Evolutionary conservation across 805 yeast species (phyloP).

Genomic region (Saccharomycopsis fodiens): DNA sequence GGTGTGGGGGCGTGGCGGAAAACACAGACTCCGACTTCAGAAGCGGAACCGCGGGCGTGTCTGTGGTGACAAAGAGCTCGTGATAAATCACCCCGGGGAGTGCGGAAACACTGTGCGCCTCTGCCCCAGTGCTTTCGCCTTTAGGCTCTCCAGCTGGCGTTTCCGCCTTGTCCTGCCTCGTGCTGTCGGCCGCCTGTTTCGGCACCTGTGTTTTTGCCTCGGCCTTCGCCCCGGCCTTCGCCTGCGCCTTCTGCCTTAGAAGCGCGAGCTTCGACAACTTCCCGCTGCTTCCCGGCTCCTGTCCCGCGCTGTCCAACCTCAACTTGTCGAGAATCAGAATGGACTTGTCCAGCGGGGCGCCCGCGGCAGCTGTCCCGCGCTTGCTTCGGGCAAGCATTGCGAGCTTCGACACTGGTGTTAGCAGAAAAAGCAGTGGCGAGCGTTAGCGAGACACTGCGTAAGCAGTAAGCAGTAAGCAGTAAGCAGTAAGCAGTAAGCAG

Average conservation of each 20-base stretch:
- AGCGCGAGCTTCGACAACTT: constrained; percentile 16
- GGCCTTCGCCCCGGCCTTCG: no score
- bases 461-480: background rate
- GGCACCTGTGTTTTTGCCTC: no score
- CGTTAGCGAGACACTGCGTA: background rate
- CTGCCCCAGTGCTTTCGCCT: background rate
- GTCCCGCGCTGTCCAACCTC: background rate
- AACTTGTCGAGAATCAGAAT: constrained; percentile 6
- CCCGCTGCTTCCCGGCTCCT: background rate
- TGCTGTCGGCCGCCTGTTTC: background rate
- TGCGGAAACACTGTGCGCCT: no score
- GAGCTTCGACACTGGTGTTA: constrained; percentile 32
- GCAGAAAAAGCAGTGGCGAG: background rate
- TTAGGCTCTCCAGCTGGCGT: background rate
- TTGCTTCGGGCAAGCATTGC: constrained; percentile 38
- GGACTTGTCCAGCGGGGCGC: background rate
- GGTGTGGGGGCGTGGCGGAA: background rate
- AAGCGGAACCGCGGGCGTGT: no score
- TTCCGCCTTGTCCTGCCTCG: background rate
- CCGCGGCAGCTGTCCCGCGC: background rate
- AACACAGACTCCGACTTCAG: no score
- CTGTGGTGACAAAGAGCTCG: no score
- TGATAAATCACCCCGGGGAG: no score
- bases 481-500: background rate
- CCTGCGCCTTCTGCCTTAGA: constrained; percentile 1